phyloP scores from a whole-genome alignment of 1,139 yeast genomes.

The Kazachstania sp. region DNA sequence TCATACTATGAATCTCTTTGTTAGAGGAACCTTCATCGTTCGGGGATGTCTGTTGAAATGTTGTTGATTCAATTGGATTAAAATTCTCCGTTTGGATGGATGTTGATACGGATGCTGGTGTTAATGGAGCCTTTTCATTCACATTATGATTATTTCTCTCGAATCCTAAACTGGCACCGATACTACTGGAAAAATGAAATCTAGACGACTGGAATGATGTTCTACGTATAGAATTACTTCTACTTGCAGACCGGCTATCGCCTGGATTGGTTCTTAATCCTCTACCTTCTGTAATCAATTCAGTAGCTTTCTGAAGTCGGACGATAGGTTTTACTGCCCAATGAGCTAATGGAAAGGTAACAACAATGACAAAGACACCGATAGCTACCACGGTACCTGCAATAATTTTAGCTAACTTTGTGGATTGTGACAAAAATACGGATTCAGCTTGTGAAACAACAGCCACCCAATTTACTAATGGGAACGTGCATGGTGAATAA shows the following conservation, averaged over 20 bases:
- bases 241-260: slow-evolving; percentile 11
- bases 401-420: slow-evolving; percentile 55
- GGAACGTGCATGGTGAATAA: slow-evolving; percentile 47
- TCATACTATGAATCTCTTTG: background rate
- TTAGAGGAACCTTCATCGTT: background rate
- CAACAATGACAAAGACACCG: slow-evolving; percentile 61
- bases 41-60: background rate
- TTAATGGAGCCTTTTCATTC: slow-evolving; percentile 2
- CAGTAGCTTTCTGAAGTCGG: slow-evolving; percentile 75
- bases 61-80: background rate
- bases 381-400: slow-evolving; percentile 75
- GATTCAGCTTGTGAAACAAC: slow-evolving; percentile 56
- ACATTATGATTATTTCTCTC: slow-evolving; percentile 4
- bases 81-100: background rate
- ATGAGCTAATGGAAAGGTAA: slow-evolving; percentile 77
- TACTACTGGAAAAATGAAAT: background rate
- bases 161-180: background rate
- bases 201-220: slow-evolving; percentile 12
- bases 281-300: slow-evolving; percentile 39
- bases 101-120: background rate
- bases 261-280: slow-evolving; percentile 27
- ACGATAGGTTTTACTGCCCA: slow-evolving; percentile 81
- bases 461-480: slow-evolving; percentile 62
- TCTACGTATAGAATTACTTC: slow-evolving; percentile 16
- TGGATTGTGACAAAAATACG: slow-evolving; percentile 56